Base-by-base conservation (phyloP, 805 yeast species). In the Candida gorgasii region DNA sequence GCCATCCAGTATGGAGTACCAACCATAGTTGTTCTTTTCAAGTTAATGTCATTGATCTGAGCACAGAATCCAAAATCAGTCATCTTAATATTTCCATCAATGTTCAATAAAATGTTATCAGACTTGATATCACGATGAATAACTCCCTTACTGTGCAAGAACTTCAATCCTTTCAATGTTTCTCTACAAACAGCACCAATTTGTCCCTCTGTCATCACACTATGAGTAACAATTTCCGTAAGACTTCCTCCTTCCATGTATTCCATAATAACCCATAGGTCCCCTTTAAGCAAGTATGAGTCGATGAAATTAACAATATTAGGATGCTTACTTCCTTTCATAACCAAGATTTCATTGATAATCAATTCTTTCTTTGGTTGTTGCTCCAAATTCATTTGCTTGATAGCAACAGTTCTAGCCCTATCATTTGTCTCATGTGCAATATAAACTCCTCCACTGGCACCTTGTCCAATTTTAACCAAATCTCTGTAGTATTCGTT, bases 1-100 rank as follows among this genome's bases (percentile, higher is more conserved):
- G 99, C 99, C 99, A 93, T 93, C 99, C 99, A 93, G 62, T 93
- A 93, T 11, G 99, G 99, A 0, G 99, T 93, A 12, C 99, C 99
- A 13, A 93, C 99, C 96, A 93, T 89, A 4, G 99, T 93, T 3
- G 96, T 89, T 61, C 99, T 81, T 63, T 92, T 90, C 42, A 86
- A 72, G 50, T 86, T 85, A 42, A 58, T 48, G 43, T 58, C 67
- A 46, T 64, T 66, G 46, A 69, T 70, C 63, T 90, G 95, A 0
- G 99, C 99, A 68, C 99, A 93, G 69, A 92, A 93, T 0, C 96
- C 96, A 62, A 88, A 88, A 67, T 93, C 99, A 0, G 99, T 93
- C 60, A 93, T 74, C 65, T 93, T 93, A 57, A 93, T 89, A 51
- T 89, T 84, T 30, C 99, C 99, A 31, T 77, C 77, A 64, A 86